phyloP scores from a whole-genome alignment of 129 eudicot species.

The Flaveria linearis region DNA sequence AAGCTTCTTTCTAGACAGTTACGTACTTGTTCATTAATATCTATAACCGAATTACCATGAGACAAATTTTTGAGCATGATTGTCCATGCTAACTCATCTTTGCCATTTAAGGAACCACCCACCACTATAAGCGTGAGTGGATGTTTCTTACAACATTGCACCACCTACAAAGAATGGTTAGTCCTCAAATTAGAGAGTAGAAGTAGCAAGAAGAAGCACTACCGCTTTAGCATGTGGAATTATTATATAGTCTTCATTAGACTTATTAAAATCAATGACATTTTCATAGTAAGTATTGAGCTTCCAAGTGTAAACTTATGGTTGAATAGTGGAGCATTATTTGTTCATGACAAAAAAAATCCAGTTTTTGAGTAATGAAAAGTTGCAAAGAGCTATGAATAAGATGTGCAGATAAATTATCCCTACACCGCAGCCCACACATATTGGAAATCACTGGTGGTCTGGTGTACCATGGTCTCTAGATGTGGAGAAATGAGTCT shows the following conservation, averaged over 20 bases:
- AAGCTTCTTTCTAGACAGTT: constrained; percentile 38
- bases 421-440: not conserved
- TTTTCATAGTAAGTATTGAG: not conserved
- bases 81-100: constrained; percentile 34
- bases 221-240: not conserved
- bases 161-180: constrained; percentile 30
- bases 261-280: not conserved
- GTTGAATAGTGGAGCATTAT: not conserved
- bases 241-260: not conserved
- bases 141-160: constrained; percentile 39
- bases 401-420: not conserved
- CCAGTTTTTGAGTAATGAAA: not conserved
- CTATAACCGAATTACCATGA: constrained; percentile 31
- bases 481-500: too few relatives aligned
- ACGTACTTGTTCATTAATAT: constrained; percentile 28
- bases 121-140: constrained; percentile 50
- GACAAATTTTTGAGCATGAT: constrained; percentile 19
- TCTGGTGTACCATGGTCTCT: too few relatives aligned
- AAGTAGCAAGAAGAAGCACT: not conserved
- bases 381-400: not conserved
- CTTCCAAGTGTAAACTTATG: not conserved
- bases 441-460: not conserved
- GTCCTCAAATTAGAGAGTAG: not conserved
- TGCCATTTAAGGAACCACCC: constrained; percentile 41
- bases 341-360: not conserved